Conservation (phyloP, 2,329 filamentous ascomycete genomes). For the Pseudogymnoascus sp. region DNA sequence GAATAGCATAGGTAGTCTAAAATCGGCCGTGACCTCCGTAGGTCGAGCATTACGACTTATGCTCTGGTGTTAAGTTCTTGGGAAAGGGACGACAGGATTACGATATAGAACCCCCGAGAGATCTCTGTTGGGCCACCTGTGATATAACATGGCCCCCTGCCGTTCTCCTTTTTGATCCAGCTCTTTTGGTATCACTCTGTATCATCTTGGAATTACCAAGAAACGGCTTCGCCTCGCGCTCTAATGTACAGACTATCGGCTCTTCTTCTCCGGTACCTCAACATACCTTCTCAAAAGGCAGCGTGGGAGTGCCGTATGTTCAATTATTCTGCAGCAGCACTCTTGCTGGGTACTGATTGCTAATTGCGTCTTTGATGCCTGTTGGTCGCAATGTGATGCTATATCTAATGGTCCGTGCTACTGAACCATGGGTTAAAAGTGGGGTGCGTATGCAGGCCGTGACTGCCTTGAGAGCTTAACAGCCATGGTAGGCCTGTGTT, state of each 20-base stretch:
- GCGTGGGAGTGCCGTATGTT: not conserved
- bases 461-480: not conserved
- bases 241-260: too few relatives aligned
- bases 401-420: not conserved
- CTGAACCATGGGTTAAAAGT: not conserved
- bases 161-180: not conserved
- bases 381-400: not conserved
- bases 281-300: not conserved
- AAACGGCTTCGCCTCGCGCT: too few relatives aligned
- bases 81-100: not conserved
- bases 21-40: not conserved
- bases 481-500: not conserved
- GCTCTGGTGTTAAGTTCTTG: not conserved
- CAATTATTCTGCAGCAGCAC: not conserved
- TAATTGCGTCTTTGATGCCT: not conserved
- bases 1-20: not conserved
- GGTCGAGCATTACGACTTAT: not conserved
- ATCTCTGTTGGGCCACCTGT: not conserved
- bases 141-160: not conserved
- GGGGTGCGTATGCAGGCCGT: not conserved
- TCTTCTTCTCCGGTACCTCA: not conserved
- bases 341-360: not conserved
- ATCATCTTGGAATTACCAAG: not conserved
- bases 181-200: not conserved
- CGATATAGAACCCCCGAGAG: not conserved